These are phyloP conservation scores for Termitomyces eurrhizus DNA, from an alignment of 768 basidiomycete genomes.

Conservation along the genomic window DNA sequence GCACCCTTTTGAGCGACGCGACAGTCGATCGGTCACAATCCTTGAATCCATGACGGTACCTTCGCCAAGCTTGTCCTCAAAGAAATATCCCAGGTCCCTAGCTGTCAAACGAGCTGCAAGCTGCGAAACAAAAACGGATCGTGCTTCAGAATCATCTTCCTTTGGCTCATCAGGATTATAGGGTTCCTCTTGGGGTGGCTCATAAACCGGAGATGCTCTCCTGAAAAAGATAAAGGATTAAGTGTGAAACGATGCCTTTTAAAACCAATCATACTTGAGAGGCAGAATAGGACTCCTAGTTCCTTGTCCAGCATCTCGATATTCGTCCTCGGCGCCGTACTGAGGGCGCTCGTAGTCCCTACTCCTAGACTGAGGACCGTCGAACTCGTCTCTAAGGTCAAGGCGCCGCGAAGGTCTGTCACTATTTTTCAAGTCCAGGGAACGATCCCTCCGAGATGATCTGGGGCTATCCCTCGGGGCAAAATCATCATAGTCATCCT, in stretches of 20 bases:
- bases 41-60: constrained; percentile 92
- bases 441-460: constrained; percentile 46
- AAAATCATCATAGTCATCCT: constrained; percentile 46
- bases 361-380: constrained; percentile 46
- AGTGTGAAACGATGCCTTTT: constrained; percentile 5
- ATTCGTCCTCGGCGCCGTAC: constrained; percentile 37
- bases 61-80: constrained; percentile 95
- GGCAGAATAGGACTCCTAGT: constrained; percentile 43
- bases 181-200: constrained; percentile 58
- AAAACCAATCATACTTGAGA: constrained; percentile 35
- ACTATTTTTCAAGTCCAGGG: constrained; percentile 50
- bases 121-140: constrained; percentile 98
- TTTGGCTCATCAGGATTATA: constrained; percentile 86
- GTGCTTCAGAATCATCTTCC: constrained; percentile 96
- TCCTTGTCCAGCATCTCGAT: constrained; percentile 26
- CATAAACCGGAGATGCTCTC: constrained; percentile 70
- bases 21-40: constrained; percentile 93
- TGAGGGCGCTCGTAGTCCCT: constrained; percentile 34
- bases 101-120: constrained; percentile 95
- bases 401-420: constrained; percentile 41
- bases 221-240: constrained; percentile 30
- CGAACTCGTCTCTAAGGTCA: constrained; percentile 60
- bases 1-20: constrained; percentile 97
- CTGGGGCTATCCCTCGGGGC: constrained; percentile 48
- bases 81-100: constrained; percentile 97